Evolutionary conservation across 208 protist genomes (phyloP).

Genomic region (Porcisia hertigi): DNA sequence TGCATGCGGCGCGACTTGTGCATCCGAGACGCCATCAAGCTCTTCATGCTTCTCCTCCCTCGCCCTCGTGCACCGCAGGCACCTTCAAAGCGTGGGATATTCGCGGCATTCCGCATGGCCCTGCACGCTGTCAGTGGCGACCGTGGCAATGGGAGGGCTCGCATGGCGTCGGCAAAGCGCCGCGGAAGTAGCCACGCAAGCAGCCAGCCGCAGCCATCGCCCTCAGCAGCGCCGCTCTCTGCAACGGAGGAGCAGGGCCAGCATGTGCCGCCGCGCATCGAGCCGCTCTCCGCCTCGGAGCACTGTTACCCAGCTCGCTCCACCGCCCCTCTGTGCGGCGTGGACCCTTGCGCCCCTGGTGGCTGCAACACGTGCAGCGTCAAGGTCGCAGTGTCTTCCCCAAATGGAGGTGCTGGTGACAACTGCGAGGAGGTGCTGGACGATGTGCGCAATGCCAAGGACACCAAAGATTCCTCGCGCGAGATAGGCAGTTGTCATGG

Average conservation of each 20-base stretch:
- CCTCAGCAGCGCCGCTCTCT: not conserved
- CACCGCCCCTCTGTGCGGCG: not conserved
- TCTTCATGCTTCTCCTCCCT: conserved; percentile 44
- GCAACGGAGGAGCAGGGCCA: not conserved
- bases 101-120: conserved; percentile 26
- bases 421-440: not conserved
- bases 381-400: not conserved
- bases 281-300: conserved; percentile 22
- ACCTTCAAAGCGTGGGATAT: conserved; percentile 12
- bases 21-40: conserved; percentile 66
- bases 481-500: not conserved
- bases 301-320: not conserved
- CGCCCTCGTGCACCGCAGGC: conserved; percentile 17
- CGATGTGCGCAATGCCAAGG: not conserved
- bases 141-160: not conserved
- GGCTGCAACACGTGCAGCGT: not conserved
- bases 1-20: conserved; percentile 72
- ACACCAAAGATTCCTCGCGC: not conserved
- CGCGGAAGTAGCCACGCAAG: not conserved
- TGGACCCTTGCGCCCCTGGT: too few species aligned
- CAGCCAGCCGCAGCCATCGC: not conserved
- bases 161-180: not conserved
- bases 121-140: conserved; percentile 18
- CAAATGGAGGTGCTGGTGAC: not conserved
- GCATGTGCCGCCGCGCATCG: not conserved